Evolutionary conservation across 257 asterid species (phyloP).

Genomic region (Plantago major): DNA sequence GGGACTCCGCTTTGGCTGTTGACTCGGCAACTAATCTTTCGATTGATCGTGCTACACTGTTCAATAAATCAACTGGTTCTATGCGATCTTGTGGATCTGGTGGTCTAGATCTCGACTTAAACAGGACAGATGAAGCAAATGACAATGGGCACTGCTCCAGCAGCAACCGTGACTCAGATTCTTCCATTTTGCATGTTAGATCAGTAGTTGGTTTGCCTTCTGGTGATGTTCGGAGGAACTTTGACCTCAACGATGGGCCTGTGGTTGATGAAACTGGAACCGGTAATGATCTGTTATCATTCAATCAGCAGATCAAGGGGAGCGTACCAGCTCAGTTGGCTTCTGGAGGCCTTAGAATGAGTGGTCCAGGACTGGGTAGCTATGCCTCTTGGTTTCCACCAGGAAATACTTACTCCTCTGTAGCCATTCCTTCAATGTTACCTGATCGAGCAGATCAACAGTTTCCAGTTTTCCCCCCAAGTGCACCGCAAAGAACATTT

Average conservation of each 20-base stretch:
- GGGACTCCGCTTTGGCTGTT: conserved; percentile 24
- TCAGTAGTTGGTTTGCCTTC: conserved; percentile 22
- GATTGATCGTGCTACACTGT: conserved; percentile 19
- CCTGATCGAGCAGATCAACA: conserved; percentile 60
- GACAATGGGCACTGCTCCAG: conserved; percentile 33
- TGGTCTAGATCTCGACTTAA: conserved; percentile 42
- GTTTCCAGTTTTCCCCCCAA: conserved; percentile 46
- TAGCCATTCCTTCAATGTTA: conserved; percentile 41
- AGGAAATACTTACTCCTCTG: conserved; percentile 54
- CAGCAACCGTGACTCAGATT: conserved; percentile 26
- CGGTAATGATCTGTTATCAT: conserved; percentile 18
- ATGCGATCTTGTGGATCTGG: conserved; percentile 26
- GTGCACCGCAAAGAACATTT: conserved; percentile 56
- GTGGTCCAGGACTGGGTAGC: conserved; percentile 36
- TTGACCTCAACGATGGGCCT: conserved; percentile 52
- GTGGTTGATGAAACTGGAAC: conserved; percentile 33
- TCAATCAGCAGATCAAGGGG: conserved; percentile 30
- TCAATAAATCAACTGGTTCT: conserved; percentile 26
- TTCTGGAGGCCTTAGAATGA: conserved; percentile 36
- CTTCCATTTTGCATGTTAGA: conserved; percentile 22
- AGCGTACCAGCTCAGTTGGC: conserved; percentile 43
- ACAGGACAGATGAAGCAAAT: conserved; percentile 30
- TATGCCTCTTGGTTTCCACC: conserved; percentile 75
- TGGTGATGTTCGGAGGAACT: conserved; percentile 38
- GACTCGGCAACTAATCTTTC: conserved; percentile 19